Evolutionary conservation across 1,284 basidiomycete species (phyloP), one percentile per base, ranked within the genome.

Genomic region (Boletellus deceptivus): DNA sequence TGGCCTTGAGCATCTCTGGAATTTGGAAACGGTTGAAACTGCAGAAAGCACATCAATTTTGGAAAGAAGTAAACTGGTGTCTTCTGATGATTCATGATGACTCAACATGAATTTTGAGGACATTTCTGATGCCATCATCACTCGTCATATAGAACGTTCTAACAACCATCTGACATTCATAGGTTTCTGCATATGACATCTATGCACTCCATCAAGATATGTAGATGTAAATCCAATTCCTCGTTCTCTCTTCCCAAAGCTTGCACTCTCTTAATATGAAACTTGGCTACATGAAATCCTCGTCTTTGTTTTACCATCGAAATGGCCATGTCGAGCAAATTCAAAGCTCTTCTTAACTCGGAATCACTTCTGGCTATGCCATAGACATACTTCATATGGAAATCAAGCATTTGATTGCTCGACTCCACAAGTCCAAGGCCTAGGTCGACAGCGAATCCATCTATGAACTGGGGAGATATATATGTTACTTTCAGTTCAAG

Each of bases 181-280:
- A 13, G 3, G 7, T 14, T 40, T 40, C 3, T 27, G 8, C 25
- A 1, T 4, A 40, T 40, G 13, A 40, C 39, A 25, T 17, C 0
- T 25, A 40, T 22, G 17, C 11, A 27, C 13, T 40, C 39, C 39
- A 14, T 40, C 24, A 40, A 40, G 2, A 50, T 35, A 11, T 9
- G 1, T 14, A 50, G 11, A 41, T 45, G 49, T 4, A 46, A 27
- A 27, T 20, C 16, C n/a, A 50, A 20, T 11, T 40, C 49, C 14
- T 41, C 24, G 6, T 45, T 11, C 6, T 22, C 14, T 41, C 22
- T 27, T 9, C 20, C 31, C 18, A 40, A 41, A n/a, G 16, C 41
- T 17, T 36, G 24, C 24, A 45, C 38, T 37, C 43, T 50, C 31
- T 27, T 22, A 9, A 50, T 20, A n/a, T 45, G 49, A 40, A 45